Evolutionary conservation across 2,329 filamentous ascomycete species (phyloP), one percentile per base, ranked within the genome.

Genomic region (Xylaria sp.): DNA sequence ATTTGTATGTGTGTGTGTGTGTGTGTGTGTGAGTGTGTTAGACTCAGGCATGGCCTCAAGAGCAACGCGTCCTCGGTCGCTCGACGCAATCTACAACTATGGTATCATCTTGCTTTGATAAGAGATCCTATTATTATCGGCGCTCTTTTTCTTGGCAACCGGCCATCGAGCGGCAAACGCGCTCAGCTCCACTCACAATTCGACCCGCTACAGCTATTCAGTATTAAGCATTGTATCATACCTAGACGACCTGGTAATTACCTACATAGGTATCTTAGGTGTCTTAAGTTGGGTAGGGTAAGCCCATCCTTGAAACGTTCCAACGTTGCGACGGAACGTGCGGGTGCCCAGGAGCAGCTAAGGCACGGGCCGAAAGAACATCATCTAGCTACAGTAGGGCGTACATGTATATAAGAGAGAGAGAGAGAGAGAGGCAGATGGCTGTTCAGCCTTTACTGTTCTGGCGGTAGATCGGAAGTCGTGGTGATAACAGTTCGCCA

Each of bases 311-410:
- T 60, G 51, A 50, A 51, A 58, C 44, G 58, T 25, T 37, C 58
- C 47, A 63, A 55, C 50, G 61, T 57, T 63, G 60, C 40, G 48
- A 59, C 50, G 54, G 60, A 58, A 57, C 60, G 60, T 65, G 61
- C 51, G 58, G 63, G 62, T 53, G 58, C 66, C 58, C 35, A 61
- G 61, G 50, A 58, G 54, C 32, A 40, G 55, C 60, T 62, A 64
- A 68, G 66, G 66, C 57, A 58, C 66, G 66, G 66, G 42, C 66
- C 66, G 66, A 65, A 65, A 27, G 32, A 57, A 64, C 50, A 64
- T 60, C 54, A 63, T 67, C 65, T 53, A 35, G 27, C 60, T 59
- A 44, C 40, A 18, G 40, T 44, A 44, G 59, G 47, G 37, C 58
- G 51, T 40, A 48, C 37, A 32, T 61, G 32, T 53, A 21, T 35